Percentiles rank a stretch among this genome's conserved stretches.
Conservation (phyloP, 805 yeast species). For the Geotrichum ghanense region DNA sequence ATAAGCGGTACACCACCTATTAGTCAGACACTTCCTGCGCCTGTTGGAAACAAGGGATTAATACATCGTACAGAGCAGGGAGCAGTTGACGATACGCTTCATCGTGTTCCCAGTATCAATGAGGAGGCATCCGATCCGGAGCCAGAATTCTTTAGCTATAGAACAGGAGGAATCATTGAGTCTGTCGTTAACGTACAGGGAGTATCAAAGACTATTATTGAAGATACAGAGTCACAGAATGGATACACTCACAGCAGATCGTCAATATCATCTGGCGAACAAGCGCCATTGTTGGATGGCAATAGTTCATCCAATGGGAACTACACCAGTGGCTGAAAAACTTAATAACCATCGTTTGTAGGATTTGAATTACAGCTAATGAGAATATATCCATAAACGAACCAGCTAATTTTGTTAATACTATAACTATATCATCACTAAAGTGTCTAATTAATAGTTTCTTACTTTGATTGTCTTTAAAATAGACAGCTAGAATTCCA, state of each 20-base stretch:
- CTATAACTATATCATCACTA: too few relatives aligned
- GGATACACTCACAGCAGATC: neutral
- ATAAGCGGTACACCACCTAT: neutral
- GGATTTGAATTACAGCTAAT: too few relatives aligned
- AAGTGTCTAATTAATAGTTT: too few relatives aligned
- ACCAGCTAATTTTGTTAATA: too few relatives aligned
- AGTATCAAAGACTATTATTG: conserved; percentile 75
- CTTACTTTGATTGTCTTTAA: too few relatives aligned
- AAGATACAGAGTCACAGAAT: conserved; percentile 28
- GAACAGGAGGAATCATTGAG: conserved; percentile 61
- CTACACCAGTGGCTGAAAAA: neutral
- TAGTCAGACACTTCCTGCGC: neutral
- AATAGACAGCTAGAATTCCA: too few relatives aligned
- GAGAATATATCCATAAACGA: too few relatives aligned
- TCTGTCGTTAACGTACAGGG: conserved; percentile 77
- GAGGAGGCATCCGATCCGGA: conserved; percentile 10
- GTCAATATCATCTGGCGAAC: neutral
- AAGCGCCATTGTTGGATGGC: neutral
- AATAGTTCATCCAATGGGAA: neutral
- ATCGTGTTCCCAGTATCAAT: conserved; percentile 3
- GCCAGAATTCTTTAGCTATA: conserved; percentile 20
- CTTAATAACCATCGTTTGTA: too few relatives aligned
- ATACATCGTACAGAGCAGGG: conserved; percentile 16
- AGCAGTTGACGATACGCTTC: conserved; percentile 13
- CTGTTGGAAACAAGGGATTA: conserved; percentile 9